Conservation (phyloP, 148 eudicot genomes). For the Amaranthus hypochondriacus region DNA sequence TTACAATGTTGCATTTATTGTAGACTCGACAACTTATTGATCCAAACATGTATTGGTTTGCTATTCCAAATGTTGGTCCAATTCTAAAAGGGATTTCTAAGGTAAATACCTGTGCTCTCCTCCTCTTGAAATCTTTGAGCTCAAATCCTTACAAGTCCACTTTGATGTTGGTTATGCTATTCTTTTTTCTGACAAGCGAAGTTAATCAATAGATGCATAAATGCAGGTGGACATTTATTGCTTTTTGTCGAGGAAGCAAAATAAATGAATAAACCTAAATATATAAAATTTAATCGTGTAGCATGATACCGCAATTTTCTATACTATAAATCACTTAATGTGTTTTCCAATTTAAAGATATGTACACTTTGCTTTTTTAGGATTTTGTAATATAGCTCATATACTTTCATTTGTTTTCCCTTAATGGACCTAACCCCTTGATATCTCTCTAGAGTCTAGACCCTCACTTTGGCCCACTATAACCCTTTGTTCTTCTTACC, state of each 20-base stretch:
- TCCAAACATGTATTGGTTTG: constrained; percentile 87
- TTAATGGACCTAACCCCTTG: too few species aligned
- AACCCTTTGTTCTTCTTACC: too few species aligned
- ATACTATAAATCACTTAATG: too few species aligned
- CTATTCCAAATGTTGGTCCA: constrained; percentile 82
- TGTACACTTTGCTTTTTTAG: too few species aligned
- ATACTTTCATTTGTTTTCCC: too few species aligned
- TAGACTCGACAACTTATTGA: constrained; percentile 96
- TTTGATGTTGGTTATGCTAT: background rate
- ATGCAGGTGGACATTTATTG: background rate
- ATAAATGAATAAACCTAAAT: too few species aligned
- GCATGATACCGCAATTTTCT: too few species aligned
- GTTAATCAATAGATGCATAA: background rate
- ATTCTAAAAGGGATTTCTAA: constrained; percentile 87
- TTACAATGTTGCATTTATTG: constrained; percentile 9
- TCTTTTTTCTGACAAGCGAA: background rate
- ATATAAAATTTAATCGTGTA: too few species aligned
- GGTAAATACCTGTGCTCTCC: constrained; percentile 36
- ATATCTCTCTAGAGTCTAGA: too few species aligned
- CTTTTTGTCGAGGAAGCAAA: background rate
- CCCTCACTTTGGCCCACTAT: too few species aligned
- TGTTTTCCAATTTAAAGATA: too few species aligned
- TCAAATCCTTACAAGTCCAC: background rate
- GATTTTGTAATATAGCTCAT: too few species aligned
- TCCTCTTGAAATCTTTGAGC: background rate